Evolutionary conservation across 177 flowering plant species (phyloP).

Genomic region (Tripterygium wilfordii): DNA sequence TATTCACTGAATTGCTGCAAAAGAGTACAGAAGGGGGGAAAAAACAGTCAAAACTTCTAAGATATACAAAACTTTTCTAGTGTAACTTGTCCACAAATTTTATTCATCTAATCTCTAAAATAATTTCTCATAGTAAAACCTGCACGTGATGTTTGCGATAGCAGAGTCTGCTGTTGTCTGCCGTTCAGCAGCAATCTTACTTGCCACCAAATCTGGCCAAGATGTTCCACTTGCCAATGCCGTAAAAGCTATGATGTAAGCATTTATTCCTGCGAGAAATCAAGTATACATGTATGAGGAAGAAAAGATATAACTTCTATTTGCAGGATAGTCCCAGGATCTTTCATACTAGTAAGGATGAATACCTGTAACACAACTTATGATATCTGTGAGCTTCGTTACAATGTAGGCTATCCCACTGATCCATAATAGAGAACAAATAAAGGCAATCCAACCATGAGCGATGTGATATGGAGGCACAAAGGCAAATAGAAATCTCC

Average conservation of each 20-base stretch:
- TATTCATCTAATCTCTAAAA: too few species aligned
- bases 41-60: too few species aligned
- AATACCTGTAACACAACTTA: slow-evolving; percentile 91
- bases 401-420: slow-evolving; percentile 81
- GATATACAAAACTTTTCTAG: too few species aligned
- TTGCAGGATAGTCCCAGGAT: background rate
- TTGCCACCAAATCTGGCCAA: slow-evolving; percentile 98
- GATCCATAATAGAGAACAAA: slow-evolving; percentile 73
- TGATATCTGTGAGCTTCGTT: slow-evolving; percentile 73
- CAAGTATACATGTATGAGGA: background rate
- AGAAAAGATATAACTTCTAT: background rate
- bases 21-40: too few species aligned
- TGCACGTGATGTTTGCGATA: slow-evolving; percentile 96
- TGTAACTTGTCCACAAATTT: too few species aligned
- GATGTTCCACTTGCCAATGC: slow-evolving; percentile 90
- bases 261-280: slow-evolving; percentile 63
- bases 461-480: slow-evolving; percentile 78
- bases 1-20: slow-evolving; percentile 89
- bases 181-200: slow-evolving; percentile 96
- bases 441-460: slow-evolving; percentile 92
- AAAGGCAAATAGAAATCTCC: slow-evolving; percentile 86
- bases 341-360: background rate
- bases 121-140: too few species aligned
- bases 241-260: slow-evolving; percentile 89
- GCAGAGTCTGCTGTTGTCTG: slow-evolving; percentile 95